phyloP scores from a whole-genome alignment of 495 filamentous ascomycete genomes.

The Cercophora scortea region DNA sequence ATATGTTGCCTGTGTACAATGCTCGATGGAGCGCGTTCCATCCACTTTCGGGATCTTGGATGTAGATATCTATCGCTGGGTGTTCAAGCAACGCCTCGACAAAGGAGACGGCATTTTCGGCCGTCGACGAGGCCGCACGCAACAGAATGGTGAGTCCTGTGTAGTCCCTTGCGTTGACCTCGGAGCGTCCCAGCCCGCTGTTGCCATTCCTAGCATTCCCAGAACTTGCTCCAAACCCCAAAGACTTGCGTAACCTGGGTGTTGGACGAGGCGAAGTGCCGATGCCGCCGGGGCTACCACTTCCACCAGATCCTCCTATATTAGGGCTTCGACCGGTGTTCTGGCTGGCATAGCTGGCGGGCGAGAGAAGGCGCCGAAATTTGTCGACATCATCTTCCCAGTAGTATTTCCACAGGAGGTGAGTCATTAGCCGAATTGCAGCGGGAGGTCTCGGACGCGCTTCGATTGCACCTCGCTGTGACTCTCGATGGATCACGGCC shows the following conservation, averaged over 20 bases:
- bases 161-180: conserved; percentile 76
- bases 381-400: conserved; percentile 91
- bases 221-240: conserved; percentile 23
- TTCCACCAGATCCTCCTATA: conserved; percentile 17
- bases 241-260: conserved; percentile 38
- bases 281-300: conserved; percentile 14
- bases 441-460: conserved; percentile 39
- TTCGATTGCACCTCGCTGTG: conserved; percentile 76
- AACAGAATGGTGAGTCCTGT: conserved; percentile 77
- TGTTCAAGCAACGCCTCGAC: conserved; percentile 70
- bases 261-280: conserved; percentile 39
- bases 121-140: conserved; percentile 68
- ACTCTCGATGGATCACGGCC: conserved; percentile 71
- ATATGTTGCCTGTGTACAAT: conserved; percentile 85
- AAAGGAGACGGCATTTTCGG: conserved; percentile 58
- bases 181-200: conserved; percentile 52
- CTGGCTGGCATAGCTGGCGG: conserved; percentile 47
- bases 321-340: conserved; percentile 33
- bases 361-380: conserved; percentile 76
- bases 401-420: conserved; percentile 90
- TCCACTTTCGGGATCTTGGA: conserved; percentile 83
- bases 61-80: conserved; percentile 76
- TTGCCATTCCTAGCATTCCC: conserved; percentile 19
- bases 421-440: conserved; percentile 68
- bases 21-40: conserved; percentile 94